Evolutionary conservation across 768 basidiomycete species (phyloP).

Genomic region (Tulasnella sp.): DNA sequence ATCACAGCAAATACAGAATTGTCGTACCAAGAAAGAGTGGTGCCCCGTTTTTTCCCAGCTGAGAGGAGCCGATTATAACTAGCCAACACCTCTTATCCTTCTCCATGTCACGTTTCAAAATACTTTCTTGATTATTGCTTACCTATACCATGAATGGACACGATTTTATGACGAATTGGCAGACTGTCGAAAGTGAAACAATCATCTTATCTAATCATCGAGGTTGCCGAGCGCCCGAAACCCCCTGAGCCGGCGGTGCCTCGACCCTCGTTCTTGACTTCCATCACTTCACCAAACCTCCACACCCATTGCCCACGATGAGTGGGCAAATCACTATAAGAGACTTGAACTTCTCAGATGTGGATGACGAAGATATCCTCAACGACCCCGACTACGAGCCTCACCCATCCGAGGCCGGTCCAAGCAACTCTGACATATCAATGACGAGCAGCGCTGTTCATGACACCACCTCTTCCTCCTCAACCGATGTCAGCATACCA

Average conservation of each 20-base stretch:
- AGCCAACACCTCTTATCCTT: too few species aligned
- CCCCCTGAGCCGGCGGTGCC: background rate
- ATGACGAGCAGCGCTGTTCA: background rate
- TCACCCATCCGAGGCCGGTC: background rate
- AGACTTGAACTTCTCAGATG: background rate
- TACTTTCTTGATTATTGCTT: background rate
- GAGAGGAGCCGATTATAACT: too few species aligned
- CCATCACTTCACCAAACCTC: background rate
- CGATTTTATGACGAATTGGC: background rate
- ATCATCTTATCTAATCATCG: background rate
- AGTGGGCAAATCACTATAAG: background rate
- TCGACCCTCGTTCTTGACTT: background rate
- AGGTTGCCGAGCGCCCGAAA: background rate
- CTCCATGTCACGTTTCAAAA: background rate
- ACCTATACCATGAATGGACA: background rate
- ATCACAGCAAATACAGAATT: background rate
- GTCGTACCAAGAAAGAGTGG: background rate
- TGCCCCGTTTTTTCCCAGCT: background rate
- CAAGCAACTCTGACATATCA: background rate
- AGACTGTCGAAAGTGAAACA: too few species aligned
- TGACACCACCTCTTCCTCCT: background rate
- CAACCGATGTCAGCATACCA: background rate
- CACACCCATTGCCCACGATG: background rate
- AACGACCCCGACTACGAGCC: conserved; percentile 8
- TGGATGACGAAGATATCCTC: background rate